phyloP scores from a whole-genome alignment of 75 land plant genomes.

The Azolla pinnata region DNA sequence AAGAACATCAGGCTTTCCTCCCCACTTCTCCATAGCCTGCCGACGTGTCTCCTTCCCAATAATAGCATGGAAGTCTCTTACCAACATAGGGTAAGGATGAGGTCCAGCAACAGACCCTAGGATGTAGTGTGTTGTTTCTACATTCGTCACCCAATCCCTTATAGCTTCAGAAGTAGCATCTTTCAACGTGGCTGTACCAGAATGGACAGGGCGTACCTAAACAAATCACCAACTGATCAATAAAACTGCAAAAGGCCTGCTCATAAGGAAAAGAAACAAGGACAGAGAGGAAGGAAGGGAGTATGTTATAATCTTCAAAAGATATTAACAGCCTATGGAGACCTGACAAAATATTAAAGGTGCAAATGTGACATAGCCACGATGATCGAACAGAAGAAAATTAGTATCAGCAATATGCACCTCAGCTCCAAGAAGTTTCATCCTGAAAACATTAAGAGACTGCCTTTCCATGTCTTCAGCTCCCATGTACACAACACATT shows the following conservation, averaged over 20 bases:
- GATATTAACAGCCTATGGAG: background rate
- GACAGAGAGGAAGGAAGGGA: background rate
- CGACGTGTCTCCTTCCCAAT: conserved; percentile 82
- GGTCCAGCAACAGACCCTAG: conserved; percentile 82
- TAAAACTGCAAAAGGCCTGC: background rate
- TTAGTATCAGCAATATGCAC: conserved; percentile 15
- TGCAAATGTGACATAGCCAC: conserved; percentile 27
- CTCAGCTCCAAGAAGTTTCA: conserved; percentile 82
- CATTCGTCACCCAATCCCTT: conserved; percentile 67
- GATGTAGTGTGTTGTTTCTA: conserved; percentile 74
- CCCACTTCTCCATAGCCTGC: conserved; percentile 95
- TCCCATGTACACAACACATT: conserved; percentile 83
- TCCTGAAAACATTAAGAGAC: conserved; percentile 56
- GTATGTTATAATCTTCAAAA: background rate
- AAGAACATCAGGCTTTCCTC: conserved; percentile 83
- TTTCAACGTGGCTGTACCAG: conserved; percentile 68
- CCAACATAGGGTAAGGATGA: conserved; percentile 84
- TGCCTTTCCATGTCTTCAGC: conserved; percentile 73
- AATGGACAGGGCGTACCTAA: conserved; percentile 60
- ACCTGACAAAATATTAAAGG: conserved; percentile 27
- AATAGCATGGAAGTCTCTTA: conserved; percentile 73
- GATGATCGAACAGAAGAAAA: background rate
- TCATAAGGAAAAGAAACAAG: background rate
- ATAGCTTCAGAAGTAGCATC: conserved; percentile 90
- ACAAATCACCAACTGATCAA: background rate